These are phyloP conservation scores for Neolentinus lepideus DNA, from an alignment of 1,284 basidiomycete genomes.

Conservation along the genomic window DNA sequence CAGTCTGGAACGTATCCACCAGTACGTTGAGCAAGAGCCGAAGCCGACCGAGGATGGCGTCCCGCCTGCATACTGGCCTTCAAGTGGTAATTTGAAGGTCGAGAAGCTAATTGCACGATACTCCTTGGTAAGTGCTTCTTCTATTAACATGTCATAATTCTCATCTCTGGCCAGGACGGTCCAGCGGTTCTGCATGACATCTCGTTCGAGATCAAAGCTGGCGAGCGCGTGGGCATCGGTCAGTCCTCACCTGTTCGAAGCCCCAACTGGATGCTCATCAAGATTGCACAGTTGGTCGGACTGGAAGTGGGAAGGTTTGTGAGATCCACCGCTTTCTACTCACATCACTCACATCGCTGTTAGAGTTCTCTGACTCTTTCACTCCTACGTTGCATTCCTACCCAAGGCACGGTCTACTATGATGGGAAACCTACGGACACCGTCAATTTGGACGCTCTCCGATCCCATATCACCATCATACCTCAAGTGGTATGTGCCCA, in stretches of 20 bases:
- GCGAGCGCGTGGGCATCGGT: constrained; percentile 45
- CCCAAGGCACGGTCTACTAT: constrained; percentile 35
- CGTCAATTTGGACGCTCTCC: constrained; percentile 56
- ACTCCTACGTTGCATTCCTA: constrained; percentile 33
- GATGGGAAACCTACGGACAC: constrained; percentile 23
- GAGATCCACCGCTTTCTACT: neutral
- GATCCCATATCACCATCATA: constrained; percentile 44
- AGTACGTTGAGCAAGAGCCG: constrained; percentile 73
- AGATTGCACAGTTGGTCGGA: constrained; percentile 49
- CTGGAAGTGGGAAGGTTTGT: constrained; percentile 64
- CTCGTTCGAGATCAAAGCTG: constrained; percentile 37
- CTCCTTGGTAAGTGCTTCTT: constrained; percentile 24
- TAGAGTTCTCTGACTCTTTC: constrained; percentile 36
- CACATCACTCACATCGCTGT: neutral
- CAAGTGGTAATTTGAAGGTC: constrained; percentile 59
- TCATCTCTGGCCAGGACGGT: constrained; percentile 21
- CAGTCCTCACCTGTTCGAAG: constrained; percentile 6
- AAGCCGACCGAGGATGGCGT: constrained; percentile 36
- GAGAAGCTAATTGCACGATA: constrained; percentile 57
- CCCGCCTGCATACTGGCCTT: constrained; percentile 77
- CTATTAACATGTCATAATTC: neutral
- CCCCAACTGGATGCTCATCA: neutral
- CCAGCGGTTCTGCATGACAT: constrained; percentile 40
- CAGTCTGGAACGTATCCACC: constrained; percentile 70
- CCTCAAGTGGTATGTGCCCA: constrained; percentile 24